Percentiles rank a stretch among this genome's conserved stretches.
Conservation (phyloP, 2,329 filamentous ascomycete species). For the Macrophomina phaseolina region DNA sequence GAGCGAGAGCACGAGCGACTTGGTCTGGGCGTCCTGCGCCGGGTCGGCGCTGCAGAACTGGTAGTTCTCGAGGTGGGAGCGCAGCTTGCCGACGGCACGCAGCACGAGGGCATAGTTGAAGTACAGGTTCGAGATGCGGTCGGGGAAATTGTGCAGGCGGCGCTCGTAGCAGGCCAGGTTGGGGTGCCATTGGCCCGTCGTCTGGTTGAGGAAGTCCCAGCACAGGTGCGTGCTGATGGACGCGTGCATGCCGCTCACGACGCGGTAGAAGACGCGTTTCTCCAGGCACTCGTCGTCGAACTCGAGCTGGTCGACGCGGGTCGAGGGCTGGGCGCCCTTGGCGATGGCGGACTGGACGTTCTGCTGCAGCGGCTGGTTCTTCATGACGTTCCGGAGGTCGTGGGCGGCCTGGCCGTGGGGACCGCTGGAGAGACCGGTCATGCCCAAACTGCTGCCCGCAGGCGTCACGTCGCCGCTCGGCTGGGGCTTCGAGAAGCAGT, state of each 20-base stretch:
- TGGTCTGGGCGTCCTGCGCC: constrained; percentile 77
- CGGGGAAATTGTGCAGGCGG: constrained; percentile 82
- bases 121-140: constrained; percentile 95
- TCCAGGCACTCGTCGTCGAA: constrained; percentile 92
- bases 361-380: constrained; percentile 65
- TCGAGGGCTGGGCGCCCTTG: constrained; percentile 56
- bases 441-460: constrained; percentile 49
- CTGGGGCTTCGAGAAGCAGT: constrained; percentile 76
- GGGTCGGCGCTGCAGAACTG: constrained; percentile 91
- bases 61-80: constrained; percentile 79
- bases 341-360: constrained; percentile 63
- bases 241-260: constrained; percentile 97
- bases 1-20: constrained; percentile 79
- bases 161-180: constrained; percentile 88
- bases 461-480: constrained; percentile 35
- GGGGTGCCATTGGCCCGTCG: constrained; percentile 88
- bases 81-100: constrained; percentile 88
- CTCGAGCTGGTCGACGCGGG: constrained; percentile 70
- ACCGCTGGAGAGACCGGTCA: constrained; percentile 38
- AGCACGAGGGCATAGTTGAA: constrained; percentile 98
- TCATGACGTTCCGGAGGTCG: constrained; percentile 66
- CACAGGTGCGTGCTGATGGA: constrained; percentile 96
- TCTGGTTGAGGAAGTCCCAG: constrained; percentile 95
- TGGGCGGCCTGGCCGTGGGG: constrained; percentile 60
- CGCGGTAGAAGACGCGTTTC: constrained; percentile 97